phyloP scores from a whole-genome alignment of 2,329 filamentous ascomycete genomes.

The Exophiala bonariae region DNA sequence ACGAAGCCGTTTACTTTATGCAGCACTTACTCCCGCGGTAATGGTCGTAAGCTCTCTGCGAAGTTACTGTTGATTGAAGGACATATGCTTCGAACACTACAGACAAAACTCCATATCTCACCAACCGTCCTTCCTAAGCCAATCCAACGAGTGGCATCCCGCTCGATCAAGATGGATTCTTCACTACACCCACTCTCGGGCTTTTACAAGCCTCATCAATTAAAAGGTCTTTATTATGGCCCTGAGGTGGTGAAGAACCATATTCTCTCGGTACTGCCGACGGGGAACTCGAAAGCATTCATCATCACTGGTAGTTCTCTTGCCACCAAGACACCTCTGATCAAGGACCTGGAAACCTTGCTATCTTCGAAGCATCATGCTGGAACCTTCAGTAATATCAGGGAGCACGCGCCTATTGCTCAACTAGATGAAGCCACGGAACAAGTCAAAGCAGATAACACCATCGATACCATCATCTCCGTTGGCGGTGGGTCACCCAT shows the following conservation, averaged over 20 bases:
- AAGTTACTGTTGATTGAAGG: neutral
- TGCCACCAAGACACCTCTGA: constrained; percentile 53
- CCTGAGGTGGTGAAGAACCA: constrained; percentile 47
- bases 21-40: too few species aligned
- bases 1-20: too few species aligned
- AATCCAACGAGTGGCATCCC: neutral
- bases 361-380: constrained; percentile 48
- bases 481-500: constrained; percentile 59
- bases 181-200: constrained; percentile 33
- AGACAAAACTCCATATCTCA: constrained; percentile 12
- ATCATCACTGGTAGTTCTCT: constrained; percentile 58
- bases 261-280: constrained; percentile 45
- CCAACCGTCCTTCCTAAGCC: neutral
- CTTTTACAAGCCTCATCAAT: constrained; percentile 49
- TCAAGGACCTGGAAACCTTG: constrained; percentile 51
- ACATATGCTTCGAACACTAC: constrained; percentile 7
- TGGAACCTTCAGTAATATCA: constrained; percentile 56
- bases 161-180: constrained; percentile 11
- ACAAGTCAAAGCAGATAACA: constrained; percentile 44
- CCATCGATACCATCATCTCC: constrained; percentile 56
- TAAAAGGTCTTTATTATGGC: constrained; percentile 53
- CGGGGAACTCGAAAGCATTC: constrained; percentile 52
- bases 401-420: constrained; percentile 56
- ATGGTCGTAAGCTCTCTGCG: too few species aligned
- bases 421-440: constrained; percentile 54